phyloP scores from a whole-genome alignment of 2,329 filamentous ascomycete species.

The Penicillium sp. region DNA sequence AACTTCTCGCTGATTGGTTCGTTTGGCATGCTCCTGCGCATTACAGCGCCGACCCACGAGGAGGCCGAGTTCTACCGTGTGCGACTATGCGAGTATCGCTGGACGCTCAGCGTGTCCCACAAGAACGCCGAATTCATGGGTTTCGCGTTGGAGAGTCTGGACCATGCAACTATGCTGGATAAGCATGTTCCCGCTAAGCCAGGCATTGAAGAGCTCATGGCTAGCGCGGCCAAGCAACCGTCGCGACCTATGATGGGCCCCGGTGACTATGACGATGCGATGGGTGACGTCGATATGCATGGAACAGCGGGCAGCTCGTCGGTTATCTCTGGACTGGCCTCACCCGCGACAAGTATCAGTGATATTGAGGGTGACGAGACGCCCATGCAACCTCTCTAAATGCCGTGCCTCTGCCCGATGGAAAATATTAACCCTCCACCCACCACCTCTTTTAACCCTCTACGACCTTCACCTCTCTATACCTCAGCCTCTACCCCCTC shows the following conservation, averaged over 20 bases:
- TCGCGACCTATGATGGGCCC: constrained; percentile 23
- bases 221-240: constrained; percentile 32
- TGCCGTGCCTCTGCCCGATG: not conserved
- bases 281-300: constrained; percentile 30
- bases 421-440: not conserved
- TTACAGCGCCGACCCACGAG: constrained; percentile 81
- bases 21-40: constrained; percentile 87
- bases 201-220: constrained; percentile 55
- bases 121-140: constrained; percentile 62
- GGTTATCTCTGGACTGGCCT: constrained; percentile 43
- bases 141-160: constrained; percentile 78
- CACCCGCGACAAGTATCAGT: constrained; percentile 43
- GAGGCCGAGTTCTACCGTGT: constrained; percentile 92
- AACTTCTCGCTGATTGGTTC: constrained; percentile 96
- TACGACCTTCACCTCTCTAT: constrained; percentile 10
- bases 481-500: not conserved
- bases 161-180: constrained; percentile 70
- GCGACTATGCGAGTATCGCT: constrained; percentile 84
- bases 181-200: constrained; percentile 74
- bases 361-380: constrained; percentile 37
- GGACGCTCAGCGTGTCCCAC: constrained; percentile 86
- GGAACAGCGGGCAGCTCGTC: constrained; percentile 35
- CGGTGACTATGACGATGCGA: constrained; percentile 32
- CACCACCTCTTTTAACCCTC: not conserved
- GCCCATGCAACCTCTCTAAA: constrained; percentile 16